A percentile compares a stretch with the other conserved stretches of the same genome.
Evolutionary conservation across 345 rosid species (phyloP).

Genomic region (Syzygium aqueum): DNA sequence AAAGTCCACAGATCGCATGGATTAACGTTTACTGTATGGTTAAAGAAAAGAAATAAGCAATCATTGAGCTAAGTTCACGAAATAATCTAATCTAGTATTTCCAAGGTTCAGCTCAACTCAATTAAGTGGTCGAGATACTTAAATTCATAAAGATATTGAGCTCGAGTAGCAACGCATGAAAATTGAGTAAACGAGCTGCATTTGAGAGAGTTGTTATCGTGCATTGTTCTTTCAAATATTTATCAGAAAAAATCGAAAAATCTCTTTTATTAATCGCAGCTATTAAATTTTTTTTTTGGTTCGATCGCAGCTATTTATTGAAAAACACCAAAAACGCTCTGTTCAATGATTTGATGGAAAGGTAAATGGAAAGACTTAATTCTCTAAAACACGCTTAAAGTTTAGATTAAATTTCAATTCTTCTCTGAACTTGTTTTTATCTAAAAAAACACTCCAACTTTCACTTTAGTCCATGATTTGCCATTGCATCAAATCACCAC

Average conservation of each 20-base stretch:
- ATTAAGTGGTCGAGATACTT: background rate
- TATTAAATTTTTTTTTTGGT: too few relatives aligned
- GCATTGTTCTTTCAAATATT: background rate
- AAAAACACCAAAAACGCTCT: too few relatives aligned
- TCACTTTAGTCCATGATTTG: rapidly evolving
- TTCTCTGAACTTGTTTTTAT: background rate
- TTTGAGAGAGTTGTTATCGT: background rate
- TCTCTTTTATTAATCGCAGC: too few relatives aligned
- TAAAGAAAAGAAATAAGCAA: too few relatives aligned
- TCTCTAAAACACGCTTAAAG: too few relatives aligned
- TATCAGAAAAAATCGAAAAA: background rate
- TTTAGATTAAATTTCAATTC: rapidly evolving
- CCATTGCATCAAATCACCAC: rapidly evolving
- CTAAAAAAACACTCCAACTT: background rate
- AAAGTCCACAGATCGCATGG: too few relatives aligned
- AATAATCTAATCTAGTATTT: background rate
- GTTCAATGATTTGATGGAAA: too few relatives aligned
- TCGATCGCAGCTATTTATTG: too few relatives aligned
- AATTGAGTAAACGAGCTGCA: background rate
- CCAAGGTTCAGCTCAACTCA: background rate
- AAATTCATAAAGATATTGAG: background rate
- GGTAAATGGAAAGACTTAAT: background rate
- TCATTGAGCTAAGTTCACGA: background rate
- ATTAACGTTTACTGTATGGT: too few relatives aligned
- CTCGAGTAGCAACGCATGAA: background rate